These are phyloP conservation scores for Ricinus communis DNA, from an alignment of 345 rosid genomes.

Conservation along the genomic window DNA sequence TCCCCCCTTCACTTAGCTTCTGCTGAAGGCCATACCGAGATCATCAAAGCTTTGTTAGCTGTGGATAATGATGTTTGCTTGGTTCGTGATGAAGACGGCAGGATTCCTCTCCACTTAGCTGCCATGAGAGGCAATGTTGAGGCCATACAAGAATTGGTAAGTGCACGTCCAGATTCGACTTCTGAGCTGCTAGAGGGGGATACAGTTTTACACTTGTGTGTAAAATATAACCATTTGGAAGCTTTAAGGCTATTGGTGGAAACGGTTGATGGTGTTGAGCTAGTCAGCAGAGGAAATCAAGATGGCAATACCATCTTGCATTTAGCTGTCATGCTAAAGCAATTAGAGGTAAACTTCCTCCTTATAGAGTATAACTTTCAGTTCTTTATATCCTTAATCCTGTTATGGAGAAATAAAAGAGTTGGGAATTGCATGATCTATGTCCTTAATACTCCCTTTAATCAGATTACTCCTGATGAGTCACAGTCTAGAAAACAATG, in stretches of 20 bases:
- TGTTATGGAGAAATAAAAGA: too few species aligned
- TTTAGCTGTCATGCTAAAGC: constrained; percentile 7
- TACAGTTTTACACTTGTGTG: constrained; percentile 12
- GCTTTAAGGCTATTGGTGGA: constrained; percentile 2
- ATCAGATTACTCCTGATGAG: too few species aligned
- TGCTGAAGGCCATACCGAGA: constrained; percentile 14
- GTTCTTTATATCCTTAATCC: too few species aligned
- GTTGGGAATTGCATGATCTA: too few species aligned
- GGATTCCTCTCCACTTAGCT: constrained; percentile 13
- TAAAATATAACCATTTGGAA: constrained; percentile 1
- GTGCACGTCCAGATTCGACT: background rate
- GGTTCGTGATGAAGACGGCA: background rate
- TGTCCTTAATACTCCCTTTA: too few species aligned
- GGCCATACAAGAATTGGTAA: background rate
- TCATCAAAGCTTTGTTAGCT: constrained; percentile 7
- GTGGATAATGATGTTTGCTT: background rate
- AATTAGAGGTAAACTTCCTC: background rate
- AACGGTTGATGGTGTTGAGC: background rate
- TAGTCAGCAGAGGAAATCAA: background rate
- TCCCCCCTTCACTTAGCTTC: constrained; percentile 21
- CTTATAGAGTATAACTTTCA: too few species aligned
- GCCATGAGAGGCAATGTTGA: constrained; percentile 6
- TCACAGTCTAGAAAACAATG: too few species aligned
- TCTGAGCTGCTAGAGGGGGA: background rate
- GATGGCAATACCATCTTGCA: constrained; percentile 12